phyloP scores from a whole-genome alignment of 352 stramenopile species.

The Pythium aristosporum region DNA sequence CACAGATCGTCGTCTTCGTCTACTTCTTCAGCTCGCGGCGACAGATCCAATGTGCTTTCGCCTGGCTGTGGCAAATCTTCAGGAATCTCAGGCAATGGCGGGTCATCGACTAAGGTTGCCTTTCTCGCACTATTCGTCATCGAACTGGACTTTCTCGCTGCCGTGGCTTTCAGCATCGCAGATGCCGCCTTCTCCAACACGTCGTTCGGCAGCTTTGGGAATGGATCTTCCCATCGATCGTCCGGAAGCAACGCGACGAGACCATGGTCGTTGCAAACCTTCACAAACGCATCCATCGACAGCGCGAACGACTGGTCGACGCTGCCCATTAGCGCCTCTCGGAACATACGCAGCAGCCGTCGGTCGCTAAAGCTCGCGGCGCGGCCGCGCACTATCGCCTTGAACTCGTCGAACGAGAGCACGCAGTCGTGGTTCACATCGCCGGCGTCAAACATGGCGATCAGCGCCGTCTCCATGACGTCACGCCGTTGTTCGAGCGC shows the following conservation, averaged over 20 bases:
- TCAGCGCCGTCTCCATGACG: conserved; percentile 52
- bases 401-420: conserved; percentile 68
- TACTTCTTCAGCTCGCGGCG: conserved; percentile 46
- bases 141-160: background rate
- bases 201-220: conserved; percentile 5
- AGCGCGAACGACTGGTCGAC: conserved; percentile 69
- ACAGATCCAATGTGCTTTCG: conserved; percentile 2
- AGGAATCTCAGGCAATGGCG: conserved; percentile 25
- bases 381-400: conserved; percentile 53
- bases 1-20: conserved; percentile 39
- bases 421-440: conserved; percentile 76
- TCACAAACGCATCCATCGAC: conserved; percentile 67
- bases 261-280: conserved; percentile 70
- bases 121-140: background rate
- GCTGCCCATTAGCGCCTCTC: conserved; percentile 62
- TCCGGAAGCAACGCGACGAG: conserved; percentile 64
- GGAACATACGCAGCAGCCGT: conserved; percentile 74
- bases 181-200: background rate
- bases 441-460: conserved; percentile 53
- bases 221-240: conserved; percentile 57
- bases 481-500: conserved; percentile 57
- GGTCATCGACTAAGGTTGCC: background rate
- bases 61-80: conserved; percentile 31
- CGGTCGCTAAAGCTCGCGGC: conserved; percentile 65
- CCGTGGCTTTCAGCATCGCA: background rate